Conservation (phyloP, 1,284 basidiomycete species). For the Rhizoctonia solani region DNA sequence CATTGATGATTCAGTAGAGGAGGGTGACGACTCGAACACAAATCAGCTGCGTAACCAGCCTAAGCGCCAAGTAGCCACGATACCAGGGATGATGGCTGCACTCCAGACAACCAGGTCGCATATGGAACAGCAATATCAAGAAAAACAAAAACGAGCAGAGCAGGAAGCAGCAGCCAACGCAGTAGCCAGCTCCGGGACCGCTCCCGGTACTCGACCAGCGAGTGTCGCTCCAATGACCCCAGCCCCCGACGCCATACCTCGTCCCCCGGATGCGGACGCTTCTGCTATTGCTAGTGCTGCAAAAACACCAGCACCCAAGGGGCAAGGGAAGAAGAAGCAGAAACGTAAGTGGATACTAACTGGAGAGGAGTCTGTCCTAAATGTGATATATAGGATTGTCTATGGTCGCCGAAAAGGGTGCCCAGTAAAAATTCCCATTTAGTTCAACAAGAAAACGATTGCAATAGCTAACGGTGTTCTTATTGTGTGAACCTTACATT, state of each 20-base stretch:
- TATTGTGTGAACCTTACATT: background rate
- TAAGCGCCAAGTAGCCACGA: conserved; percentile 22
- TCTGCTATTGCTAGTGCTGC: conserved; percentile 4
- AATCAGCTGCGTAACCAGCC: conserved; percentile 8
- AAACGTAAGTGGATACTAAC: conserved; percentile 1
- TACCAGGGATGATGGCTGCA: conserved; percentile 62
- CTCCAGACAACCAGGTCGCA: conserved; percentile 77
- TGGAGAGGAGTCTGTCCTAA: background rate
- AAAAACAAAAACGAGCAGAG: conserved; percentile 4
- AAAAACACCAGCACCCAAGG: conserved; percentile 24
- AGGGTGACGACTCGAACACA: conserved; percentile 13
- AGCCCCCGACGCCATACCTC: conserved; percentile 20
- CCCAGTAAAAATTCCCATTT: background rate
- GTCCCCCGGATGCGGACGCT: conserved; percentile 4
- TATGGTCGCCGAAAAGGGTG: conserved; percentile 31
- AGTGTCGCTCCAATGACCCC: conserved; percentile 24
- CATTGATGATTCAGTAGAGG: conserved; percentile 27
- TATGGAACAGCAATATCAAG: conserved; percentile 30
- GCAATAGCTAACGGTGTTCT: background rate
- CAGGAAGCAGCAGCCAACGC: background rate
- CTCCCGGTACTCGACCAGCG: conserved; percentile 1
- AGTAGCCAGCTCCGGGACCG: background rate
- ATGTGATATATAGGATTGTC: conserved; percentile 1
- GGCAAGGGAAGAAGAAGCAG: conserved; percentile 32
- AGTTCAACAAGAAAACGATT: background rate